These are phyloP conservation scores for Talaromyces sp. DNA, from an alignment of 2,329 filamentous ascomycete genomes.

Conservation along the genomic window DNA sequence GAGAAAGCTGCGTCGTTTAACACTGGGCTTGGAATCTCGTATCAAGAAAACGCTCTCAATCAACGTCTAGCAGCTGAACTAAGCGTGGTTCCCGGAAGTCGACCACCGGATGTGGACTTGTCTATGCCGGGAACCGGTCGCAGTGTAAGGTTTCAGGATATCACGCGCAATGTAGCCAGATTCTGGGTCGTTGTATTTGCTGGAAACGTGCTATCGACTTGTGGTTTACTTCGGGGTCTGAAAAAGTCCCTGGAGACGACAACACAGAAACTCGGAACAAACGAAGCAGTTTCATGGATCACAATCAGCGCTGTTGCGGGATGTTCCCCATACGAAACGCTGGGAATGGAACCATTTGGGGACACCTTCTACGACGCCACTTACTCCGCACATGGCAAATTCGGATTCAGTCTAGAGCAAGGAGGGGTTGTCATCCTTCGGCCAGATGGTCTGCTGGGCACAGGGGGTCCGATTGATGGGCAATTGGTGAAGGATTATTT, in stretches of 20 bases:
- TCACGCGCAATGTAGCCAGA: constrained; percentile 21
- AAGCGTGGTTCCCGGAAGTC: constrained; percentile 22
- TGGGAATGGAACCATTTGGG: constrained; percentile 31
- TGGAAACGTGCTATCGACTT: background rate
- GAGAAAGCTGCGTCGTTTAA: constrained; percentile 23
- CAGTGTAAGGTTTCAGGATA: constrained; percentile 19
- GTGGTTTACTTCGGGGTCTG: background rate
- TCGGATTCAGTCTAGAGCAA: constrained; percentile 16
- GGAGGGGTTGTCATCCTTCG: background rate
- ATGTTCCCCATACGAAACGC: constrained; percentile 30
- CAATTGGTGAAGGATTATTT: background rate
- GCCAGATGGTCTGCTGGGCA: background rate
- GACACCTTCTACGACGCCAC: constrained; percentile 33
- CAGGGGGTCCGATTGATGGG: background rate
- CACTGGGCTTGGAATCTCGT: constrained; percentile 22
- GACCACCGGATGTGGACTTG: constrained; percentile 22
- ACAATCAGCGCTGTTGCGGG: constrained; percentile 27
- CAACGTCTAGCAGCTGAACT: constrained; percentile 19
- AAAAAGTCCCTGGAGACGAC: background rate
- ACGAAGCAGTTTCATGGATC: constrained; percentile 19
- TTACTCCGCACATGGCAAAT: constrained; percentile 28
- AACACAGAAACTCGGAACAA: background rate
- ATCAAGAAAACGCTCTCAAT: constrained; percentile 16
- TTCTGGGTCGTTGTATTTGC: constrained; percentile 20
- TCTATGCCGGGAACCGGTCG: constrained; percentile 21